Percentiles rank a stretch among this genome's conserved stretches.
Evolutionary conservation across 179 eudicot genomes (phyloP).

Genomic region (Pouteria campechiana): DNA sequence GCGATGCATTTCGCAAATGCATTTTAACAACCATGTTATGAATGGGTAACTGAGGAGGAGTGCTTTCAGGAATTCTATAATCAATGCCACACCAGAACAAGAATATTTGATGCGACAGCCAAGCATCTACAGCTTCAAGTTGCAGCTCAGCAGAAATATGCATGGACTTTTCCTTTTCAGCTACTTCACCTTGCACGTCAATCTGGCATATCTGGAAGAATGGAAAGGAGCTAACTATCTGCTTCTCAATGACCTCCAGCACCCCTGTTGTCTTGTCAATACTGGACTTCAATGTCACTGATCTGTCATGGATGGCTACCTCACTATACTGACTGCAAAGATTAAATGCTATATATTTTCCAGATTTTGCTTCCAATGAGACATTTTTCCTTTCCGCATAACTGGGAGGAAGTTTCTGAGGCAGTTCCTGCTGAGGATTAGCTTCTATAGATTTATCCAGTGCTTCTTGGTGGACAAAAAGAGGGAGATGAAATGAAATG

Average conservation of each 20-base stretch:
- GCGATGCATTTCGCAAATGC: constrained; percentile 49
- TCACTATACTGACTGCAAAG: constrained; percentile 43
- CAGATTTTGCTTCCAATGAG: constrained; percentile 19
- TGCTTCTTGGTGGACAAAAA: constrained; percentile 32
- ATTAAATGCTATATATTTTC: constrained; percentile 33
- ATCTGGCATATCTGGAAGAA: constrained; percentile 57
- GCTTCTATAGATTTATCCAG: constrained; percentile 11
- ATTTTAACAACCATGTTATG: constrained; percentile 29
- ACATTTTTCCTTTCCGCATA: too few relatives aligned
- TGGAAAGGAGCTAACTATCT: constrained; percentile 42
- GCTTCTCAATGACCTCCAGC: constrained; percentile 29
- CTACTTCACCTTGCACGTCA: constrained; percentile 35
- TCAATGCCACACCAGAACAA: constrained; percentile 42
- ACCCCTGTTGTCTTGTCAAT: constrained; percentile 46
- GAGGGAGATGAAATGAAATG: constrained; percentile 51
- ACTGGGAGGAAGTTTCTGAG: too few relatives aligned
- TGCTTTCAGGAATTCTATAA: constrained; percentile 30
- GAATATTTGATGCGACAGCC: constrained; percentile 67
- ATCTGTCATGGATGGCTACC: constrained; percentile 23
- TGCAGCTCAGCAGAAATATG: constrained; percentile 19
- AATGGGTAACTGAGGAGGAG: constrained; percentile 19
- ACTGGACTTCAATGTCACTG: constrained; percentile 23
- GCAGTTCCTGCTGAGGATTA: constrained; percentile 11
- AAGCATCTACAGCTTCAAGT: constrained; percentile 59
- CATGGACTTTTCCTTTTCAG: constrained; percentile 11